Percentiles rank a stretch among this genome's conserved stretches.
Conservation (phyloP, 2,329 filamentous ascomycete species). For the Zymoseptoria brevis region DNA sequence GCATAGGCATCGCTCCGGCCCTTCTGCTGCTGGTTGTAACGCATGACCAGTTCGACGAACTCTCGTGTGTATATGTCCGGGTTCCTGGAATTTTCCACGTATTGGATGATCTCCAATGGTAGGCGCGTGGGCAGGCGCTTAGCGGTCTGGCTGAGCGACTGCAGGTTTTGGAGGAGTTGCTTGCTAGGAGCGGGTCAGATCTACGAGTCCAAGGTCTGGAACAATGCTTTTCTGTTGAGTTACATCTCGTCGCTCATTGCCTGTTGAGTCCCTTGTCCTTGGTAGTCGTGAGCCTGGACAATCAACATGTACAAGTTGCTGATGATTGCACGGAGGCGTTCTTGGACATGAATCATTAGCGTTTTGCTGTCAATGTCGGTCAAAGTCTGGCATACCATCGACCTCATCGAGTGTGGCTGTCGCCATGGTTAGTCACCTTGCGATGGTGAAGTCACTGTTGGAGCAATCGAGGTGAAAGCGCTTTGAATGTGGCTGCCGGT, state of each 20-base stretch:
- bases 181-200: slow-evolving; percentile 33
- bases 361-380: neutral
- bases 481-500: neutral
- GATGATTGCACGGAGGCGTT: slow-evolving; percentile 52
- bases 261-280: slow-evolving; percentile 48
- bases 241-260: slow-evolving; percentile 53
- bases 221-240: slow-evolving; percentile 5
- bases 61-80: slow-evolving; percentile 61
- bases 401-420: slow-evolving; percentile 27
- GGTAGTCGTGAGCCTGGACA: slow-evolving; percentile 53
- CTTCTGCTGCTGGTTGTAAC: slow-evolving; percentile 54
- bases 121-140: slow-evolving; percentile 46
- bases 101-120: slow-evolving; percentile 56
- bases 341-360: slow-evolving; percentile 25
- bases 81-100: slow-evolving; percentile 56
- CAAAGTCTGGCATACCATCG: slow-evolving; percentile 18
- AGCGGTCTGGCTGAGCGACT: slow-evolving; percentile 44
- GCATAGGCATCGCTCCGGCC: slow-evolving; percentile 54
- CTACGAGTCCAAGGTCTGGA: slow-evolving; percentile 5
- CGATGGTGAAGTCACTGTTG: neutral
- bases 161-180: slow-evolving; percentile 45
- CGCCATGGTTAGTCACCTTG: slow-evolving; percentile 15
- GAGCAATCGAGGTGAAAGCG: neutral
- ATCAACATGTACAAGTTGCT: slow-evolving; percentile 53
- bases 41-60: slow-evolving; percentile 56